Evolutionary conservation across 257 asterid species (phyloP).

Genomic region (Capsicum pubescens): DNA sequence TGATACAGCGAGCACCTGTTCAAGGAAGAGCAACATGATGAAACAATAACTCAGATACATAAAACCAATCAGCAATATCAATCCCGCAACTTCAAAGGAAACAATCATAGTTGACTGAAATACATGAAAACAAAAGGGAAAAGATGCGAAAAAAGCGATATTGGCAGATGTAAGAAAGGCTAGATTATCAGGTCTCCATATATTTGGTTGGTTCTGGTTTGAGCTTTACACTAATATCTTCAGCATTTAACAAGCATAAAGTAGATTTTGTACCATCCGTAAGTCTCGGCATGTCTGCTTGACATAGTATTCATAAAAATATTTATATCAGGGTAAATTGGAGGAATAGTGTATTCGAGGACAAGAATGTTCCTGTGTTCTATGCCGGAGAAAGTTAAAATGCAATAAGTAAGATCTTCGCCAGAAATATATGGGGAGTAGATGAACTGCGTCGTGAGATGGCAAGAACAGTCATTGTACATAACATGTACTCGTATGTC

Average conservation of each 20-base stretch:
- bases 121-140: not conserved
- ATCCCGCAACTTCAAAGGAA: not conserved
- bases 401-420: not conserved
- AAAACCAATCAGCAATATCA: not conserved
- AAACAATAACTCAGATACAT: not conserved
- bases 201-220: not conserved
- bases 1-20: constrained; percentile 95
- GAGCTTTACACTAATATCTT: not conserved
- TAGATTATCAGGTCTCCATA: not conserved
- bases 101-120: not conserved
- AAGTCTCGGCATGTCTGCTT: not conserved
- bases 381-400: not conserved
- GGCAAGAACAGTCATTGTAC: not conserved
- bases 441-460: not conserved
- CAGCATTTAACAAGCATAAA: not conserved
- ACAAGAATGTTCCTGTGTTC: not conserved
- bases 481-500: not conserved
- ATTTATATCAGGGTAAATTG: not conserved
- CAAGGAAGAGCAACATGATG: constrained; percentile 13
- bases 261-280: not conserved
- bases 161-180: not conserved
- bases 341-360: not conserved
- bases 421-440: not conserved
- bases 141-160: not conserved
- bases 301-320: not conserved